Percentiles rank a stretch among this genome's conserved stretches.
phyloP scores from a whole-genome alignment of 75 land plant genomes.

The Cryptomeria japonica region DNA sequence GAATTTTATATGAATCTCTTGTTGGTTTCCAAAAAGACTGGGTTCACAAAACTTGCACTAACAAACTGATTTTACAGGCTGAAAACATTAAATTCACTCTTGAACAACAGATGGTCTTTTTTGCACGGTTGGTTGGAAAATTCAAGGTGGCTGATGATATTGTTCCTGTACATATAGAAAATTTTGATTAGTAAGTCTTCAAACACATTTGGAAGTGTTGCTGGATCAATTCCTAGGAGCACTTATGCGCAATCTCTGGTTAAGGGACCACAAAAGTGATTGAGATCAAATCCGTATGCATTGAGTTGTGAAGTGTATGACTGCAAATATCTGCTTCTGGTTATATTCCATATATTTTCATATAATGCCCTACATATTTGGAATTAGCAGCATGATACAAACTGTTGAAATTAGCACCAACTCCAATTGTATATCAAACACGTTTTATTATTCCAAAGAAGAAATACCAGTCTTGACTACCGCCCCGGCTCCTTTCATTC shows the following conservation, averaged over 20 bases:
- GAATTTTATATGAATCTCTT: not conserved
- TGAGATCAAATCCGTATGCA: not conserved
- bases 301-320: not conserved
- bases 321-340: not conserved
- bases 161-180: constrained; percentile 75
- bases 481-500: no score
- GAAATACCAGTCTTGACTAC: no score
- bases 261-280: not conserved
- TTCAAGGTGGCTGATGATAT: constrained; percentile 80
- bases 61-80: constrained; percentile 51
- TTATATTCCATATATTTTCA: not conserved
- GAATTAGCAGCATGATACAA: not conserved
- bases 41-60: not conserved
- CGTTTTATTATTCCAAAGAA: not conserved
- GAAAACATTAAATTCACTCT: constrained; percentile 88
- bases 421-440: not conserved
- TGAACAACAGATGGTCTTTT: constrained; percentile 93
- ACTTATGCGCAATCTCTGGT: not conserved
- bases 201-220: not conserved
- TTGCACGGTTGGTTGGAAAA: constrained; percentile 75
- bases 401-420: not conserved
- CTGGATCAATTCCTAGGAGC: not conserved
- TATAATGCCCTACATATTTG: not conserved
- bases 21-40: not conserved
- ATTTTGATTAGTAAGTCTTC: constrained; percentile 52